Evolutionary conservation across 2,329 filamentous ascomycete genomes (phyloP).

Genomic region (Juglanconis oblonga): DNA sequence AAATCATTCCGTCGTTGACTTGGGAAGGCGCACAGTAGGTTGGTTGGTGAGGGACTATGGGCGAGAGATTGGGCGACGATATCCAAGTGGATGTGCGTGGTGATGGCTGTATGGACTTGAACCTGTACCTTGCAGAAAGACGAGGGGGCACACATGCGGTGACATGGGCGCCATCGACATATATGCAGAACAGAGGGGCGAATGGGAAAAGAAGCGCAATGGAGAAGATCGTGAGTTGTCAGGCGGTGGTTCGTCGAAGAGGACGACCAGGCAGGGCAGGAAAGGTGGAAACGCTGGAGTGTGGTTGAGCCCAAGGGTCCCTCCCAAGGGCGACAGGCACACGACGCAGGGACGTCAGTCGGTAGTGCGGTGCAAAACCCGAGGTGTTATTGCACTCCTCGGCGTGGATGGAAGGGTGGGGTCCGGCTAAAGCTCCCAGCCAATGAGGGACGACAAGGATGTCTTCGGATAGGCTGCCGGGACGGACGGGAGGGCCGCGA

Average conservation of each 20-base stretch:
- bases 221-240: conserved; percentile 18
- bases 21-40: neutral
- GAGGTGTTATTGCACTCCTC: no score
- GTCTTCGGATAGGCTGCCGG: no score
- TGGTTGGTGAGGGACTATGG: neutral
- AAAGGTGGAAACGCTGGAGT: neutral
- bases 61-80: conserved; percentile 9
- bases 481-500: no score
- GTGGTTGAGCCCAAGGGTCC: neutral
- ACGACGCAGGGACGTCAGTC: neutral
- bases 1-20: conserved; percentile 1
- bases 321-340: neutral
- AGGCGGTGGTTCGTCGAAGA: conserved; percentile 10
- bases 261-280: neutral
- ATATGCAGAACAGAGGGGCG: neutral
- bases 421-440: neutral
- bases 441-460: neutral
- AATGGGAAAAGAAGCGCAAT: neutral
- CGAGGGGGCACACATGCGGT: conserved; percentile 1
- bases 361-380: neutral
- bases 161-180: conserved; percentile 9
- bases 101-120: neutral
- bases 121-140: conserved; percentile 1
- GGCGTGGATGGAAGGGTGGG: no score
- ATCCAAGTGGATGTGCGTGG: neutral